These are phyloP conservation scores for Suillus clintonianus DNA, from an alignment of 768 basidiomycete genomes.

Conservation along the genomic window DNA sequence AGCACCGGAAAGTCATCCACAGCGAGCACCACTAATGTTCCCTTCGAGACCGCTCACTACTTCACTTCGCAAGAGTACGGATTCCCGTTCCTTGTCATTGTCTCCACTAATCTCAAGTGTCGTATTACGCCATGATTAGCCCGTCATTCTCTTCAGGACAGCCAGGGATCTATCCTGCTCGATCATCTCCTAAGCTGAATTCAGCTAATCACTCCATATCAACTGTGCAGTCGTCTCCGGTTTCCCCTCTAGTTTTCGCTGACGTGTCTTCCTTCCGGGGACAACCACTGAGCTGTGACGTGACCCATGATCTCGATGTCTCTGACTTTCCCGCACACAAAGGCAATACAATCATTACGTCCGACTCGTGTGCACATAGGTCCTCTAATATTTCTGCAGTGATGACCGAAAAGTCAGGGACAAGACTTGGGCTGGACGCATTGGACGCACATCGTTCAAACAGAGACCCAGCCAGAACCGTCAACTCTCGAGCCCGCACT, in stretches of 20 bases:
- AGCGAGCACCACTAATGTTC: conserved; percentile 10
- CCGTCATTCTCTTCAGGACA: conserved; percentile 7
- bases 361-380: background rate
- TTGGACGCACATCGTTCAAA: background rate
- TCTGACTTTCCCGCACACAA: background rate
- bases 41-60: conserved; percentile 1
- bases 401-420: background rate
- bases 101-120: conserved; percentile 4
- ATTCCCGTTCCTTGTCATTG: conserved; percentile 16
- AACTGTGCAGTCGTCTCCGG: conserved; percentile 5
- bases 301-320: conserved; percentile 3
- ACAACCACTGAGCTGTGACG: background rate
- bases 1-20: conserved; percentile 8
- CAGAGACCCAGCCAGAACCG: background rate
- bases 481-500: background rate
- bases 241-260: conserved; percentile 3
- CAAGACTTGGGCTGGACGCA: background rate
- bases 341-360: background rate
- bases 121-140: conserved; percentile 7
- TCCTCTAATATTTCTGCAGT: background rate
- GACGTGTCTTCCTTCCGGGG: background rate
- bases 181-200: conserved; percentile 6
- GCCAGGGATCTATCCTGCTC: conserved; percentile 19
- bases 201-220: conserved; percentile 11
- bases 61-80: conserved; percentile 9